Percentiles rank a stretch among this genome's conserved stretches.
Evolutionary conservation across 768 basidiomycete genomes (phyloP).

Genomic region (Tubosaeta sp.): DNA sequence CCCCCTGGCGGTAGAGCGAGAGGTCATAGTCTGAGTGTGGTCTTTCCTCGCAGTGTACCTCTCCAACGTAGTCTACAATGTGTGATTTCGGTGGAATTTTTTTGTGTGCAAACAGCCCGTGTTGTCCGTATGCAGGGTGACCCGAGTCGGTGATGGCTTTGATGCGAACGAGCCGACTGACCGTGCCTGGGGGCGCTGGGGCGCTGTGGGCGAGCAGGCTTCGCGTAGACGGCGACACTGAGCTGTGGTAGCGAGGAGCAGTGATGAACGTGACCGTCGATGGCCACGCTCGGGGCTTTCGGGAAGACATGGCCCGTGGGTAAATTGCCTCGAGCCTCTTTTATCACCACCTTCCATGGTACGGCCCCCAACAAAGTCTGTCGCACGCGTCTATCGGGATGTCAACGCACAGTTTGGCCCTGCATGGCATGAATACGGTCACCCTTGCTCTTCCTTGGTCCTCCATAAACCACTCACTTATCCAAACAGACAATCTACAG

Average conservation of each 20-base stretch:
- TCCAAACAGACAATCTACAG: constrained; percentile 77
- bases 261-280: constrained; percentile 50
- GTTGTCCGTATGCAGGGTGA: constrained; percentile 79
- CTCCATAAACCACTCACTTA: constrained; percentile 5
- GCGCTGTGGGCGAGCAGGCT: constrained; percentile 34
- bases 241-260: constrained; percentile 50
- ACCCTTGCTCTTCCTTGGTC: constrained; percentile 17
- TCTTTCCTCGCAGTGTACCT: constrained; percentile 77
- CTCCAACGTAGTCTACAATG: constrained; percentile 79
- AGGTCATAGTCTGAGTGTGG: constrained; percentile 83
- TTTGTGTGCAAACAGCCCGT: constrained; percentile 73
- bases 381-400: constrained; percentile 83
- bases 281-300: constrained; percentile 48
- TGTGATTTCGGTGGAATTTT: constrained; percentile 63
- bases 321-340: constrained; percentile 13
- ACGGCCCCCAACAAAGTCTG: constrained; percentile 68
- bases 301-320: constrained; percentile 26
- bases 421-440: constrained; percentile 96
- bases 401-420: constrained; percentile 85
- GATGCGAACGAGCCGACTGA: constrained; percentile 46
- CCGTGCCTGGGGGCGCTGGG: constrained; percentile 23
- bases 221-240: constrained; percentile 44
- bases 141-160: constrained; percentile 46
- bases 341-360: constrained; percentile 47
- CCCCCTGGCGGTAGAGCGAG: constrained; percentile 61